Evolutionary conservation across 805 yeast genomes (phyloP).

Genomic region (Lipomyces orientalis): DNA sequence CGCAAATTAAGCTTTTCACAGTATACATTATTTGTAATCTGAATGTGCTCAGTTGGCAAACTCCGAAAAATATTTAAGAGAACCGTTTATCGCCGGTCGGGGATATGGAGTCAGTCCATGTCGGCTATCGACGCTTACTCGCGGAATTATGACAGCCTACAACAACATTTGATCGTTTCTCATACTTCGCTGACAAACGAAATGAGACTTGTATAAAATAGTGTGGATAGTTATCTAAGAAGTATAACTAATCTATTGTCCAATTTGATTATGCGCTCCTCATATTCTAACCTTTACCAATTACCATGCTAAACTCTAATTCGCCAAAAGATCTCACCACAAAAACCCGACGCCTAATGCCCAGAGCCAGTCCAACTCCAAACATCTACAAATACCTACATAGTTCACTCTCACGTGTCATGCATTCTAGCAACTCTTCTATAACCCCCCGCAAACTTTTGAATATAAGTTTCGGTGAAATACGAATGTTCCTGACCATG

Average conservation of each 20-base stretch:
- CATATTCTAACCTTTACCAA: background rate
- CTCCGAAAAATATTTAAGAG: background rate
- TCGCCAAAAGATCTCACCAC: background rate
- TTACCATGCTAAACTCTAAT: background rate
- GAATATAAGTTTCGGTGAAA: conserved; percentile 46
- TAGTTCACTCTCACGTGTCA: background rate
- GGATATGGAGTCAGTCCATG: no score
- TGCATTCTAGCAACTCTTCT: conserved; percentile 15
- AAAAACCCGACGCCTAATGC: background rate
- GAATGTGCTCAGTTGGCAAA: no score
- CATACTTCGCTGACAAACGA: no score
- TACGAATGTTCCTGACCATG: conserved; percentile 49
- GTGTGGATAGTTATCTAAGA: background rate
- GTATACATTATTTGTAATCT: no score
- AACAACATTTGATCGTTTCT: no score
- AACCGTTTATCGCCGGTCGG: background rate
- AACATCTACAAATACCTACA: background rate
- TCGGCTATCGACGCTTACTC: background rate
- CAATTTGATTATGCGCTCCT: background rate
- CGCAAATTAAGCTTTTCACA: no score
- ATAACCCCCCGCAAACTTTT: conserved; percentile 36
- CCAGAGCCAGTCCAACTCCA: conserved; percentile 2
- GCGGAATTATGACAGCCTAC: no score
- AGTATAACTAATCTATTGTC: background rate
- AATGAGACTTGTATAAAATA: no score